phyloP scores from a whole-genome alignment of 2,329 filamentous ascomycete species.

The Helotiales sp. region DNA sequence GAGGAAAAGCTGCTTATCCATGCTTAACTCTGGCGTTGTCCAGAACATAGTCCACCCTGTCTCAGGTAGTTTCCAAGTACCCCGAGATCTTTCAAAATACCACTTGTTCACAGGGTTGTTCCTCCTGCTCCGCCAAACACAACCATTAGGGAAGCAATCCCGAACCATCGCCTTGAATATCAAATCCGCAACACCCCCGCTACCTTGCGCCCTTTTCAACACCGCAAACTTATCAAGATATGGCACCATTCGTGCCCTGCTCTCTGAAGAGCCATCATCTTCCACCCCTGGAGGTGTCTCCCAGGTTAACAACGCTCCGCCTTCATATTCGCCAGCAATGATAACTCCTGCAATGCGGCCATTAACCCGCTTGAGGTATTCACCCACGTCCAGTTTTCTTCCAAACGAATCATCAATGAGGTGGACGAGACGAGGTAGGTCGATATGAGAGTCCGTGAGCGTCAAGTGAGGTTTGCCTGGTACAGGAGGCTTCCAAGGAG shows the following conservation, averaged over 20 bases:
- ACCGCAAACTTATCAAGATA: slow-evolving; percentile 99
- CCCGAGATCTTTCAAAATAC: slow-evolving; percentile 92
- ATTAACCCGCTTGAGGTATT: slow-evolving; percentile 81
- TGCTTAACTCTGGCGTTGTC: slow-evolving; percentile 71
- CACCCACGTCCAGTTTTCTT: slow-evolving; percentile 76
- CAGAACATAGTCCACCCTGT: slow-evolving; percentile 98
- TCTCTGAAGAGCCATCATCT: slow-evolving; percentile 52
- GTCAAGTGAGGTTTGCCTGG: slow-evolving; percentile 61
- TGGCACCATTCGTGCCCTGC: slow-evolving; percentile 69
- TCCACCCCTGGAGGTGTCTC: slow-evolving; percentile 67
- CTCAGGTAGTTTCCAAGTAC: slow-evolving; percentile 78
- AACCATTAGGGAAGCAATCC: slow-evolving; percentile 81
- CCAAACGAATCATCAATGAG: slow-evolving; percentile 94
- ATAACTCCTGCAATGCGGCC: slow-evolving; percentile 86
- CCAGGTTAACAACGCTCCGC: slow-evolving; percentile 93
- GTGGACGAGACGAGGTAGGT: slow-evolving; percentile 78
- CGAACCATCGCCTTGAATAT: slow-evolving; percentile 96
- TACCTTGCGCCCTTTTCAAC: slow-evolving; percentile 81
- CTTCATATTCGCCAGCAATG: slow-evolving; percentile 94
- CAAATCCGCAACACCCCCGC: slow-evolving; percentile 89
- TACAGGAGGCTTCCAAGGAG: slow-evolving; percentile 67
- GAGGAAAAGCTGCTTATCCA: slow-evolving; percentile 53
- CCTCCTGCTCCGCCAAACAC: slow-evolving; percentile 85
- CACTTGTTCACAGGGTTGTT: slow-evolving; percentile 98
- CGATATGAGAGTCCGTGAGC: slow-evolving; percentile 77